Evolutionary conservation across 306 rosid genomes (phyloP), one percentile per base, ranked within the genome.

Genomic region (Prosopis cineraria): DNA sequence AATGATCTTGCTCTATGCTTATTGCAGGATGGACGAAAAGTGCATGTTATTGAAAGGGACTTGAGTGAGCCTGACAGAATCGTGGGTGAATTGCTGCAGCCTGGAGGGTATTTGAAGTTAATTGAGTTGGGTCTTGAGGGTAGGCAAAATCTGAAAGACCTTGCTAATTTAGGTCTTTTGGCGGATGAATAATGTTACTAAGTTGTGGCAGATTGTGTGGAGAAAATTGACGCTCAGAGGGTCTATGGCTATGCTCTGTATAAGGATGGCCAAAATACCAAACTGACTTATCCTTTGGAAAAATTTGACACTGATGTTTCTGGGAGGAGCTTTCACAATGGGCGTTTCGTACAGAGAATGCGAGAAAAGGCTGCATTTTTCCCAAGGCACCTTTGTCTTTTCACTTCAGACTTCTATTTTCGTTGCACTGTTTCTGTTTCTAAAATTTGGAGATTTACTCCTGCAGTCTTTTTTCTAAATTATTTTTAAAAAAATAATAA

Each of bases 271-370:
- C 85, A 73, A 31, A 79, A 82, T 58, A 27, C 93, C 12, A 90
- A 77, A 56, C 84, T 90, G 27, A 48, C 94, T 78, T 94, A 90
- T 70, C 97, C 98, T 30, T 77, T 92, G 83, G 81, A 92, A 67
- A 80, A 84, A 0, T 87, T 80, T 71, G 41, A 29, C 36, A 58
- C 90, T 25, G 86, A 85, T 70, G 79, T 92, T 11, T 83, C 93
- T 8, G 98, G 97, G 1, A 86, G 94, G 87, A 87, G 94, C 84
- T 94, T 94, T 62, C 98, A 90, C 87, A 90, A 94, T 66, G 98
- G 98, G 2, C 96, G 97, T 66, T 94, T 94, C 83, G 83, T 94
- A 19, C 94, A 90, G 70, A 84, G 84, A 34, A 86, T 94, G 93
- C 74, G 98, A 19, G 89, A 89, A 40, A 94, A 85, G 76, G 93